Percentiles rank a stretch among this genome's conserved stretches.
Evolutionary conservation across 345 rosid genomes (phyloP).

Genomic region (Boechera retrofracta): DNA sequence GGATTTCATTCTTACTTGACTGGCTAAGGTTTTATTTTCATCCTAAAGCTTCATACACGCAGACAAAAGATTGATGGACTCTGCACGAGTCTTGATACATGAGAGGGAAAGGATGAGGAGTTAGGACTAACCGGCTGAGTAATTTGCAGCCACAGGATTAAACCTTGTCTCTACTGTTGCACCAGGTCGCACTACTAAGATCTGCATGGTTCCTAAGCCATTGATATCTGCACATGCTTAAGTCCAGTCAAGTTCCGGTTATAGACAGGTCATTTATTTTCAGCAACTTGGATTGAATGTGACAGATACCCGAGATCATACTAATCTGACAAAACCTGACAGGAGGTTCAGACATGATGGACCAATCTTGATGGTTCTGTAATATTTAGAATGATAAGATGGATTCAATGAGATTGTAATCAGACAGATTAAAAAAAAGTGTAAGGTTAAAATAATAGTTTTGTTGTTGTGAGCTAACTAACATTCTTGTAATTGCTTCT

Average conservation of each 20-base stretch:
- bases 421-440: not conserved
- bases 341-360: too few species aligned
- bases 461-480: not conserved
- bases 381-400: not conserved
- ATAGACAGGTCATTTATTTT: slow-evolving; percentile 3
- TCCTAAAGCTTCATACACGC: not conserved
- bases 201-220: too few species aligned
- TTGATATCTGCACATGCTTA: not conserved
- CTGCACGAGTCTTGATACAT: too few species aligned
- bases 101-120: too few species aligned
- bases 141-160: too few species aligned
- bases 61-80: not conserved
- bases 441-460: not conserved
- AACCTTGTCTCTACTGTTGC: too few species aligned
- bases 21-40: slow-evolving; percentile 1
- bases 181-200: too few species aligned
- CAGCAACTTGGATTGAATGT: slow-evolving; percentile 1
- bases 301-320: not conserved
- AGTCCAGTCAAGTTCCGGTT: not conserved
- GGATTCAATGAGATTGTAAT: slow-evolving; percentile 11
- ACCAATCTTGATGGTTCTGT: not conserved
- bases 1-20: slow-evolving; percentile 4
- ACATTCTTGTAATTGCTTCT: not conserved
- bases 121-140: too few species aligned
- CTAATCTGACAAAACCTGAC: not conserved